Conservation (phyloP, 768 basidiomycete species). For the Mrakia blollopis region DNA sequence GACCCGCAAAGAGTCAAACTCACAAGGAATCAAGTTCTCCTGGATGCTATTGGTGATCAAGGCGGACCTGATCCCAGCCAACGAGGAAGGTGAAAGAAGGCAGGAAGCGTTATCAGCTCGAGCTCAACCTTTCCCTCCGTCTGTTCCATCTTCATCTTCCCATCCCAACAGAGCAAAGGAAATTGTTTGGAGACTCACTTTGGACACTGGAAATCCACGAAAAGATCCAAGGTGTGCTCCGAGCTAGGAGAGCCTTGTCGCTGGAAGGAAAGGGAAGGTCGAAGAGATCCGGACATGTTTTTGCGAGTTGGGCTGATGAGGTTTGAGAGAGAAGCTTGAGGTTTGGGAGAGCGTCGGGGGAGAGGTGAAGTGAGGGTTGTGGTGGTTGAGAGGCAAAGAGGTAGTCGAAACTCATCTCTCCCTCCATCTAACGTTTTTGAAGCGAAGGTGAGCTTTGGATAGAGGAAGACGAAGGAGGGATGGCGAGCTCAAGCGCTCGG, state of each 20-base stretch:
- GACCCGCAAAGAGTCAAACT: background rate
- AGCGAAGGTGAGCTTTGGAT: too few species aligned
- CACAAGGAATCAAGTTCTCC: constrained; percentile 9
- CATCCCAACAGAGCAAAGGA: background rate
- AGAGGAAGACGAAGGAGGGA: too few species aligned
- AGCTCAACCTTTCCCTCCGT: background rate
- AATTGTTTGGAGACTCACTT: background rate
- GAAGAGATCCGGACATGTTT: constrained; percentile 1
- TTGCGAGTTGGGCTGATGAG: background rate
- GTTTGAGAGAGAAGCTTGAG: too few species aligned
- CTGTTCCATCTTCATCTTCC: background rate
- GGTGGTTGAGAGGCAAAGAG: too few species aligned
- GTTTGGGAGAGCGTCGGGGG: too few species aligned
- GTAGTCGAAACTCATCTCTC: too few species aligned
- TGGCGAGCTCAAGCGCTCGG: too few species aligned
- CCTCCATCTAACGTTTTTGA: too few species aligned
- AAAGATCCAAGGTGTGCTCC: background rate
- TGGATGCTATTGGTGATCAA: background rate
- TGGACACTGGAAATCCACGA: constrained; percentile 15
- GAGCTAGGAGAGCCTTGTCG: constrained; percentile 14
- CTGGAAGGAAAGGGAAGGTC: constrained; percentile 25
- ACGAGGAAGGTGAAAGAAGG: too few species aligned
- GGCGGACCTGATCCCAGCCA: background rate
- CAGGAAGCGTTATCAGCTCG: background rate
- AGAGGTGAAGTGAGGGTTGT: too few species aligned